Percentiles rank a stretch among this genome's conserved stretches.
Conservation (phyloP, 2,329 filamentous ascomycete genomes). For the Chlorencoelia australis region DNA sequence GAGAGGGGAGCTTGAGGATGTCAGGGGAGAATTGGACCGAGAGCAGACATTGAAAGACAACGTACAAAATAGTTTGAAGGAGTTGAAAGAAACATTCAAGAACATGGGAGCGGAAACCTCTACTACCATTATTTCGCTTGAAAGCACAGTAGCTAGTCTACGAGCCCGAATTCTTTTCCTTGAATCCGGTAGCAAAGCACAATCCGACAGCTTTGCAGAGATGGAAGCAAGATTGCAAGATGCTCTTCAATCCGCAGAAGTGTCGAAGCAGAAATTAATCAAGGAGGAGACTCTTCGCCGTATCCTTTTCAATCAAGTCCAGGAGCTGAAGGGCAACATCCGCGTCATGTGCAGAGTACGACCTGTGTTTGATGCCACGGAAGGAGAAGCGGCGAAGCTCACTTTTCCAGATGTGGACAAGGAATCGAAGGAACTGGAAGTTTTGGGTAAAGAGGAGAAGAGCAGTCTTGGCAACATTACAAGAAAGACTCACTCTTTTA, state of each 20-base stretch:
- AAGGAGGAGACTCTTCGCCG: slow-evolving; percentile 84
- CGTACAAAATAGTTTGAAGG: slow-evolving; percentile 39
- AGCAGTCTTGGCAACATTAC: slow-evolving; percentile 68
- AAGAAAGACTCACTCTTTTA: slow-evolving; percentile 73
- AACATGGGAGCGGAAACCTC: slow-evolving; percentile 48
- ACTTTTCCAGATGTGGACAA: slow-evolving; percentile 69
- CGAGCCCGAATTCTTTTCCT: slow-evolving; percentile 79
- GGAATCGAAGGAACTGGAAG: slow-evolving; percentile 76
- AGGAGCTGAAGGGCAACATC: slow-evolving; percentile 97
- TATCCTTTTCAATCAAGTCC: slow-evolving; percentile 93
- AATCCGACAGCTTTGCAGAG: slow-evolving; percentile 74
- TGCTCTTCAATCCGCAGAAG: slow-evolving; percentile 58
- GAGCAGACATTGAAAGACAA: slow-evolving; percentile 43
- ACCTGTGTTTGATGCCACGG: slow-evolving; percentile 52
- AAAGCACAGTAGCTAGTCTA: slow-evolving; percentile 65
- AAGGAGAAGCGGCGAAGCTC: slow-evolving; percentile 60
- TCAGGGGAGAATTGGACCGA: slow-evolving; percentile 43
- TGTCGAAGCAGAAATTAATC: slow-evolving; percentile 70
- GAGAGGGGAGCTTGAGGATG: slow-evolving; percentile 35
- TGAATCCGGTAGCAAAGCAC: slow-evolving; percentile 80
- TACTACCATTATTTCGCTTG: slow-evolving; percentile 54
- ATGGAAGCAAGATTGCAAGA: slow-evolving; percentile 75
- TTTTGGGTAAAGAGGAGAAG: slow-evolving; percentile 75
- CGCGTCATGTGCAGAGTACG: slow-evolving; percentile 95
- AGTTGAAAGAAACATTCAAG: slow-evolving; percentile 27